Evolutionary conservation across 805 yeast species (phyloP), one percentile per base, ranked within the genome.

Genomic region (Saturnispora quitensis): DNA sequence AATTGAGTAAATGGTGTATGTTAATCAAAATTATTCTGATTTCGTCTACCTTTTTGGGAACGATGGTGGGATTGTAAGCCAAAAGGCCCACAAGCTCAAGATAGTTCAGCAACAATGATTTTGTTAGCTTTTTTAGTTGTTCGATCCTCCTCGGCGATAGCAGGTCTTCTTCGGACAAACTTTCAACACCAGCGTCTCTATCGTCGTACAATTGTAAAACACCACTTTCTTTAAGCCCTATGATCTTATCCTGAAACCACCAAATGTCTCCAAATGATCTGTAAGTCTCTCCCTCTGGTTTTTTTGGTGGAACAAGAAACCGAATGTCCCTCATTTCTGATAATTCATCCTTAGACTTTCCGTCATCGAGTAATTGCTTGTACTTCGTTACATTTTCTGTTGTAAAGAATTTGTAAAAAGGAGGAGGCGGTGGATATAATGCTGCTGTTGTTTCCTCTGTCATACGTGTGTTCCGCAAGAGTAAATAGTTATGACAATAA

Each of bases 401-500:
- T 0, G 96, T 87, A 71, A 88, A 91, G 60, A 75, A 79, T 62
- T 81, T 78, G 58, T 80, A 77, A 62, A 80, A 88, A 8, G 86
- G 86, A 8, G 99, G 99, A 2, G 99, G 98, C 1, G 95, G 95
- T 2, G 99, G 99, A 59, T 87, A 93, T 42, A 91, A 73, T 6
- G 96, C 81, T 15, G 96, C 76, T 35, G 76, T 68, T 24, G 58
- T 47, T 24, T 55, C 59, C 13, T 59, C 62, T 5, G 50, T 50
- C 51, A 49, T 49, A 13, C 8, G 27, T 9, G 5, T 5, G 15
- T 18, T 10, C 22, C 13, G n/a, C 13, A 24, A 22, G 24, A 22
- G 13, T 13, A 40, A 40, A 47, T 24, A 42, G 40, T 35, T 40
- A 35, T 24, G 28, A 28, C 25, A 40, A 7, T 12, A 25, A 20